Evolutionary conservation across 163 green algal genomes (phyloP).

Genomic region (Chloromonas sp.): DNA sequence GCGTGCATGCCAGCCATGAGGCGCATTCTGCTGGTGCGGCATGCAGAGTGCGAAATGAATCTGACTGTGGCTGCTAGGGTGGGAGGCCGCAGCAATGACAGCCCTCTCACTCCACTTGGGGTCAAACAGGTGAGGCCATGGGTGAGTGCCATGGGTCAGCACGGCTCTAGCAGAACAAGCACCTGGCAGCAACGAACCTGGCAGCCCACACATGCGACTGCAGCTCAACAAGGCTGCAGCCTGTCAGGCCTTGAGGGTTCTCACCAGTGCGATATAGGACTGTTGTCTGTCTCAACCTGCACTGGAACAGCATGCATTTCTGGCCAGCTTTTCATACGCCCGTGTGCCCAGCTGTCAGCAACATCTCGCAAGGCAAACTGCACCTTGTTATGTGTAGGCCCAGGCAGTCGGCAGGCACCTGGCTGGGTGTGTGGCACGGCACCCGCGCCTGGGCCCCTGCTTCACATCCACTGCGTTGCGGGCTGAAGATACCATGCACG

Average conservation of each 20-base stretch:
- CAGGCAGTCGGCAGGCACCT: slow-evolving; percentile 26
- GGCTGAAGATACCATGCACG: slow-evolving; percentile 23
- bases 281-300: no score
- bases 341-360: no score
- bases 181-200: no score
- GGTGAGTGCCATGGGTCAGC: no score
- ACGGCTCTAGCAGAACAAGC: no score
- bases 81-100: slow-evolving; percentile 33
- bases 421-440: neutral
- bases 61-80: slow-evolving; percentile 23
- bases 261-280: no score
- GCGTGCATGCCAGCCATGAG: slow-evolving; percentile 8
- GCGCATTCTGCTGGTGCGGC: slow-evolving; percentile 32
- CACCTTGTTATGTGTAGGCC: slow-evolving; percentile 7
- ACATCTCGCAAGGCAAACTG: no score
- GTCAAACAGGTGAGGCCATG: slow-evolving; percentile 8
- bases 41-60: slow-evolving; percentile 47
- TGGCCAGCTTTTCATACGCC: no score
- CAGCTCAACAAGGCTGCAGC: no score
- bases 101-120: slow-evolving; percentile 30
- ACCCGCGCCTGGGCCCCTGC: slow-evolving; percentile 5
- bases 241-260: no score
- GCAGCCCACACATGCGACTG: no score
- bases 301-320: no score
- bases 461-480: slow-evolving; percentile 40